These are phyloP conservation scores for Quillaja saponaria DNA, from an alignment of 306 rosid genomes.

Conservation along the genomic window DNA sequence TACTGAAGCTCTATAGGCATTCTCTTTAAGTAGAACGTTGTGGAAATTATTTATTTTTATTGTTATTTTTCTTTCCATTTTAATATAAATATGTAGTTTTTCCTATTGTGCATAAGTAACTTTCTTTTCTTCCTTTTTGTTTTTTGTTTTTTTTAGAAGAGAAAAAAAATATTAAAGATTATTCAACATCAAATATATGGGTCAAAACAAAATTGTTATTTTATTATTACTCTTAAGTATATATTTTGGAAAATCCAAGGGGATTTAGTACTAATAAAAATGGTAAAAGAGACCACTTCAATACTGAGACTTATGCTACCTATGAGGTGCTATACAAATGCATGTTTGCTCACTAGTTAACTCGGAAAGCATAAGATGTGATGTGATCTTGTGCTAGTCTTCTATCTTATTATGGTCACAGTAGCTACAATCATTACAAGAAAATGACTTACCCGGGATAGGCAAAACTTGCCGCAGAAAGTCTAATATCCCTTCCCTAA, in stretches of 20 bases:
- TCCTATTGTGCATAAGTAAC: no score
- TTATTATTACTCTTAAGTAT: slow-evolving; percentile 55
- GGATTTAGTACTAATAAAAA: slow-evolving; percentile 66
- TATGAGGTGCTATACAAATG: slow-evolving; percentile 55
- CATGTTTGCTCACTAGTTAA: slow-evolving; percentile 14
- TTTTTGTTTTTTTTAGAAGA: not conserved
- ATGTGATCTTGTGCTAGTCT: not conserved
- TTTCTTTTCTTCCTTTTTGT: no score
- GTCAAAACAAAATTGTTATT: slow-evolving; percentile 17
- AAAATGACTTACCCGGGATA: no score
- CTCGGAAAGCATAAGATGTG: not conserved
- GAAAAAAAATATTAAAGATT: not conserved
- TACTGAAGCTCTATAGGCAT: slow-evolving; percentile 72
- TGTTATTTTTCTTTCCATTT: slow-evolving; percentile 7
- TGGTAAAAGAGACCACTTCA: slow-evolving; percentile 81
- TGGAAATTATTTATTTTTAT: slow-evolving; percentile 1
- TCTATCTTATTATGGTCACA: not conserved
- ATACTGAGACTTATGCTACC: slow-evolving; percentile 75
- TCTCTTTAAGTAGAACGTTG: not conserved
- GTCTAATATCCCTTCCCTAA: no score
- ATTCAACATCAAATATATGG: not conserved
- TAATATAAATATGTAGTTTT: not conserved
- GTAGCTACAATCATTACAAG: not conserved
- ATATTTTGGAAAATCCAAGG: slow-evolving; percentile 88
- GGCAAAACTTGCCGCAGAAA: no score